phyloP scores from a whole-genome alignment of 176 grass and related monocot species.

The Musa troglodytarum region DNA sequence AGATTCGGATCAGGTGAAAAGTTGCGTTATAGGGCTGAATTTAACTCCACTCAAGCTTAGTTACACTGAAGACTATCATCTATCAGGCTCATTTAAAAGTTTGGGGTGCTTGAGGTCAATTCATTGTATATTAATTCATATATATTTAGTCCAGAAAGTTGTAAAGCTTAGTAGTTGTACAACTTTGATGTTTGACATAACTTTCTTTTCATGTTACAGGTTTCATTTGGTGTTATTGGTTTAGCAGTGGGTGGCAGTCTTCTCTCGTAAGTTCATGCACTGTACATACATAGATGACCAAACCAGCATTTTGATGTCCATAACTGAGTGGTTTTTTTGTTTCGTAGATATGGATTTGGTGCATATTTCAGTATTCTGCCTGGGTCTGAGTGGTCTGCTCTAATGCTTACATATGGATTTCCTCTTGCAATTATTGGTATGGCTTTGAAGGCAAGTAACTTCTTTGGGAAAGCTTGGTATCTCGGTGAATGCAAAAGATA shows the following conservation, averaged over 20 bases:
- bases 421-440: conserved; percentile 93
- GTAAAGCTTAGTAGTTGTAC: not conserved
- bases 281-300: not conserved
- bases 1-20: too few relatives aligned
- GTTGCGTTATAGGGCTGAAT: too few relatives aligned
- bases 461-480: not conserved
- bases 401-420: conserved; percentile 95
- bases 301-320: not conserved
- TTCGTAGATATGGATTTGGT: conserved; percentile 77
- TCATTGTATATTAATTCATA: too few relatives aligned
- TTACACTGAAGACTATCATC: too few relatives aligned
- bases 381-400: conserved; percentile 86
- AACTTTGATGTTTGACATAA: not conserved
- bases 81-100: too few relatives aligned
- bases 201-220: conserved; percentile 27
- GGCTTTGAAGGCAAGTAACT: conserved; percentile 67
- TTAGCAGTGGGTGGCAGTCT: conserved; percentile 58
- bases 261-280: conserved; percentile 56
- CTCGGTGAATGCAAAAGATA: conserved; percentile 2
- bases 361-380: conserved; percentile 95
- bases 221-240: conserved; percentile 86
- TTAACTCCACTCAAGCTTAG: too few relatives aligned
- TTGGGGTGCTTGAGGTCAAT: too few relatives aligned
- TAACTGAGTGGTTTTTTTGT: not conserved
- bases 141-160: too few relatives aligned